These are phyloP conservation scores for Cercospora berteroae DNA, from an alignment of 2,329 filamentous ascomycete genomes.

Conservation along the genomic window DNA sequence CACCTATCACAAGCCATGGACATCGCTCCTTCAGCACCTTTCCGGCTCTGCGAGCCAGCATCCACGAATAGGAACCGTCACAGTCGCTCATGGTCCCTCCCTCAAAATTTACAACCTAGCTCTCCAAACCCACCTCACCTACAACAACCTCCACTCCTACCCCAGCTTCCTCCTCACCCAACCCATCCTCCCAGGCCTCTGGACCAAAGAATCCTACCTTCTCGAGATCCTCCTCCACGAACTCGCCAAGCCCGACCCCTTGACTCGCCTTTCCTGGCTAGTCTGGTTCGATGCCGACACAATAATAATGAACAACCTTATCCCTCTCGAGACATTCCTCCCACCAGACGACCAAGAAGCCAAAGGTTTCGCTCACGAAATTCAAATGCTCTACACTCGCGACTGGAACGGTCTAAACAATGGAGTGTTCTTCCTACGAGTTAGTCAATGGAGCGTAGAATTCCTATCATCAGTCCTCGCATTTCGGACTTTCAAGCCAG, in stretches of 20 bases:
- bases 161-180: constrained; percentile 43
- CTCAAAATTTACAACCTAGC: constrained; percentile 40
- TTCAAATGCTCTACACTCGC: constrained; percentile 39
- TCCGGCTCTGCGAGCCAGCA: neutral
- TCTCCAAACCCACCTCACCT: constrained; percentile 41
- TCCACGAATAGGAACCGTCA: neutral
- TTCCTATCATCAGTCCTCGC: constrained; percentile 42
- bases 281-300: constrained; percentile 46
- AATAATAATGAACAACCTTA: constrained; percentile 42
- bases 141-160: constrained; percentile 42
- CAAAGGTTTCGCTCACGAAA: constrained; percentile 21
- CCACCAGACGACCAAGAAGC: constrained; percentile 31
- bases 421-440: constrained; percentile 43
- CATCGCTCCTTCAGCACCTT: neutral
- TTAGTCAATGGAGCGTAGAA: constrained; percentile 40
- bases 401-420: constrained; percentile 46
- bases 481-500: constrained; percentile 40
- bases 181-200: constrained; percentile 42
- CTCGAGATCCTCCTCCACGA: constrained; percentile 40
- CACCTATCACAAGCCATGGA: neutral
- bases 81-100: constrained; percentile 13
- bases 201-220: constrained; percentile 47
- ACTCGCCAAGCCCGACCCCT: constrained; percentile 38
- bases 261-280: constrained; percentile 42
- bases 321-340: constrained; percentile 41